Evolutionary conservation across 2,329 filamentous ascomycete species (phyloP).

Genomic region (Fusarium multiceps): DNA sequence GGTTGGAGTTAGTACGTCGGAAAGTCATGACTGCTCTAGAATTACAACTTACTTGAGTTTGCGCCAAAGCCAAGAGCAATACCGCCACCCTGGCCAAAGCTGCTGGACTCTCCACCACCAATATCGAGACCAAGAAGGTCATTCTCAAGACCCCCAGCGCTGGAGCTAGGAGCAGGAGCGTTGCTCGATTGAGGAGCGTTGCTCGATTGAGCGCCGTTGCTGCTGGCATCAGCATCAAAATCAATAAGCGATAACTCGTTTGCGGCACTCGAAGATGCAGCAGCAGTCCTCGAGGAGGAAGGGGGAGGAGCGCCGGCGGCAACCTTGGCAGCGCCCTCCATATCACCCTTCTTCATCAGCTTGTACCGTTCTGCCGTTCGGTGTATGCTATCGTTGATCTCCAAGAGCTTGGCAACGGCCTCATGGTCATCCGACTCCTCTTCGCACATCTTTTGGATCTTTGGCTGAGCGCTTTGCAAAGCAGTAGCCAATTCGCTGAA

Average conservation of each 20-base stretch:
- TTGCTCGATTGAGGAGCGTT: conserved; percentile 47
- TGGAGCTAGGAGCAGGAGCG: conserved; percentile 49
- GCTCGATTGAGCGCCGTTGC: conserved; percentile 53
- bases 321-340: conserved; percentile 84
- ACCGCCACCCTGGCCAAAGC: conserved; percentile 79
- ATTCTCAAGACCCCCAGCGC: conserved; percentile 80
- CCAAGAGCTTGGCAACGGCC: conserved; percentile 92
- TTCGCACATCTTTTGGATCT: conserved; percentile 99
- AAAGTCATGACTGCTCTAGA: too few relatives aligned
- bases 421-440: conserved; percentile 98
- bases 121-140: conserved; percentile 91
- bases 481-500: conserved; percentile 88
- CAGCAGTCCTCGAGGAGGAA: conserved; percentile 72
- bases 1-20: conserved; percentile 28
- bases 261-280: conserved; percentile 50
- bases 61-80: conserved; percentile 85
- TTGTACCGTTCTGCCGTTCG: conserved; percentile 95
- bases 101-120: conserved; percentile 69
- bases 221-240: conserved; percentile 74
- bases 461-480: conserved; percentile 92
- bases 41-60: conserved; percentile 68
- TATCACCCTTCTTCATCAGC: conserved; percentile 93
- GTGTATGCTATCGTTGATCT: conserved; percentile 99
- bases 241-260: conserved; percentile 94
- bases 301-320: conserved; percentile 75